phyloP scores from a whole-genome alignment of 2,329 filamentous ascomycete species.

The Aspergillus jensenii region DNA sequence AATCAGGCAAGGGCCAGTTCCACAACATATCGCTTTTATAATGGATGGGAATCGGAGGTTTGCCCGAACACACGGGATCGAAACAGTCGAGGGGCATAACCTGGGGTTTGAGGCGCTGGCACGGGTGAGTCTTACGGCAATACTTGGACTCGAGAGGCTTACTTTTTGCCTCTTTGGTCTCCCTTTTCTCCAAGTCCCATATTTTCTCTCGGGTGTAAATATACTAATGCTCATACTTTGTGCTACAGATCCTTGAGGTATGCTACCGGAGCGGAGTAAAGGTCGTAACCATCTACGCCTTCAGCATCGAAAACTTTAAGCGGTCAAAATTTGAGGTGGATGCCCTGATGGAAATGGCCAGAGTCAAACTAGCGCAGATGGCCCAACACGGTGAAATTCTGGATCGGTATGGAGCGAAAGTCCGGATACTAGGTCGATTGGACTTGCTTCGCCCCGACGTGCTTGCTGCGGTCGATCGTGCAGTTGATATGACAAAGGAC shows the following conservation, averaged over 20 bases:
- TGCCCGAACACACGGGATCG: conserved; percentile 84
- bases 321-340: conserved; percentile 95
- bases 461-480: conserved; percentile 80
- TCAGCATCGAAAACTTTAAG: conserved; percentile 99
- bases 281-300: conserved; percentile 96
- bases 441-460: conserved; percentile 85
- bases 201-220: background rate
- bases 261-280: conserved; percentile 98
- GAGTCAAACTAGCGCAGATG: conserved; percentile 88
- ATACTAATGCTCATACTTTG: conserved; percentile 2
- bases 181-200: background rate
- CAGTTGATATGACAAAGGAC: conserved; percentile 79
- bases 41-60: conserved; percentile 98
- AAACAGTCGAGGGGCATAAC: conserved; percentile 95
- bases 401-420: conserved; percentile 84
- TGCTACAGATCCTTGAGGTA: conserved; percentile 77
- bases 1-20: conserved; percentile 84
- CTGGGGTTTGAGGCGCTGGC: conserved; percentile 93
- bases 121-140: conserved; percentile 56
- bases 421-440: conserved; percentile 81
- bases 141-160: background rate
- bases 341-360: conserved; percentile 95
- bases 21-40: conserved; percentile 96
- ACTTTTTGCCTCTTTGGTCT: background rate
- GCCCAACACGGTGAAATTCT: conserved; percentile 90